Evolutionary conservation across 345 rosid species (phyloP).

Genomic region (Citrus mangshanensis): DNA sequence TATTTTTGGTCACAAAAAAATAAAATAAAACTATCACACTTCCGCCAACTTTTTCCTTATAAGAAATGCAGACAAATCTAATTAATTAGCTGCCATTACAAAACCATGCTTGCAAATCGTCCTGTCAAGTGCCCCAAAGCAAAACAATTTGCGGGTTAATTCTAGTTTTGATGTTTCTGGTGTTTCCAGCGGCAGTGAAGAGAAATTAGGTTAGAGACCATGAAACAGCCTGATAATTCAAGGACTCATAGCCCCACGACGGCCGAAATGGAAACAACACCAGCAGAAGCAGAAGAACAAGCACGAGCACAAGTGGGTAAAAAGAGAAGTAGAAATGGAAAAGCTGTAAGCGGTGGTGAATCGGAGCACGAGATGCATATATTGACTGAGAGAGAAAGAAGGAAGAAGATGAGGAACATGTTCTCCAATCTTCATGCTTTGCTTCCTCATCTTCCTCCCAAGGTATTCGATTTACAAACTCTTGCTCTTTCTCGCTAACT

Average conservation of each 20-base stretch:
- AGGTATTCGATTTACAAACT: constrained; percentile 26
- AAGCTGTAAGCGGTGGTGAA: constrained; percentile 16
- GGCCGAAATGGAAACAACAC: neutral
- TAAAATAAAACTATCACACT: too few relatives aligned
- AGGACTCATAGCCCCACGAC: constrained; percentile 5
- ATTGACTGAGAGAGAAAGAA: constrained; percentile 56
- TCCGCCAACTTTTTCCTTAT: neutral
- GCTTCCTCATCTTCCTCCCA: constrained; percentile 47
- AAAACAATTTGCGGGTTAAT: constrained; percentile 6
- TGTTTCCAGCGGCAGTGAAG: neutral
- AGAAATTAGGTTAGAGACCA: constrained; percentile 7
- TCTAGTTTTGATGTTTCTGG: neutral
- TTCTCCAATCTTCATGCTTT: constrained; percentile 50
- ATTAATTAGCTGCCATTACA: neutral
- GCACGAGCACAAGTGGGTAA: constrained; percentile 9
- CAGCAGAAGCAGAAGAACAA: neutral
- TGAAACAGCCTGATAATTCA: constrained; percentile 3
- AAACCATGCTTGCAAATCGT: neutral
- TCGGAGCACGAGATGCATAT: constrained; percentile 46
- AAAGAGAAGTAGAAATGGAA: constrained; percentile 27
- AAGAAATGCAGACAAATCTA: neutral
- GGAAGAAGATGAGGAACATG: constrained; percentile 66
- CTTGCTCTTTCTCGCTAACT: neutral
- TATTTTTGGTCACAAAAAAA: constrained; percentile 13
- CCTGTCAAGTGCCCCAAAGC: neutral